Conservation (phyloP, 129 eudicot species). For the Rutidosis leptorrhynchoides region DNA sequence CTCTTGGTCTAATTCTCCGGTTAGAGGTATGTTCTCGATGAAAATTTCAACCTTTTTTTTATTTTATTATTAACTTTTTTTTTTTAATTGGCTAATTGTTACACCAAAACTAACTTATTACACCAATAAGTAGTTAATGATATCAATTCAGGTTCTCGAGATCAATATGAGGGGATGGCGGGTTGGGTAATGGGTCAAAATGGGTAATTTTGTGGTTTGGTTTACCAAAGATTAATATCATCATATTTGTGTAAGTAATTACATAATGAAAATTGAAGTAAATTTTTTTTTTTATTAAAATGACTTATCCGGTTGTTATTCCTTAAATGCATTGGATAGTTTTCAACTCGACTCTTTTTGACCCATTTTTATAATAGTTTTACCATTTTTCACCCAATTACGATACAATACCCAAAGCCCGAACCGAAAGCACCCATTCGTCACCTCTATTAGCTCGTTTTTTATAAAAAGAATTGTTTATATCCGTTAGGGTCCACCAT, state of each 20-base stretch:
- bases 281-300: not conserved
- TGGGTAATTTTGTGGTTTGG: not conserved
- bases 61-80: no score
- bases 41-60: not conserved
- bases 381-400: not conserved
- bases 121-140: not conserved
- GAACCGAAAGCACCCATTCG: not conserved
- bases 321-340: not conserved
- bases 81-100: not conserved
- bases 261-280: not conserved
- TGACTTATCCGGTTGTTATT: not conserved
- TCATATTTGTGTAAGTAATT: not conserved
- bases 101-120: not conserved
- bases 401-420: not conserved
- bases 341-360: not conserved
- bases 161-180: not conserved
- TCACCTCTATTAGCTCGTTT: no score
- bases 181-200: conserved; percentile 8
- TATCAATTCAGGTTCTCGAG: not conserved
- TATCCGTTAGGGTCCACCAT: no score
- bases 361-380: not conserved
- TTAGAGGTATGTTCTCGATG: conserved; percentile 40
- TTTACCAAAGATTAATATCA: not conserved
- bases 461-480: no score
- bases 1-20: conserved; percentile 41